Evolutionary conservation across 352 stramenopile genomes (phyloP).

Genomic region (Pythium folliculosum): DNA sequence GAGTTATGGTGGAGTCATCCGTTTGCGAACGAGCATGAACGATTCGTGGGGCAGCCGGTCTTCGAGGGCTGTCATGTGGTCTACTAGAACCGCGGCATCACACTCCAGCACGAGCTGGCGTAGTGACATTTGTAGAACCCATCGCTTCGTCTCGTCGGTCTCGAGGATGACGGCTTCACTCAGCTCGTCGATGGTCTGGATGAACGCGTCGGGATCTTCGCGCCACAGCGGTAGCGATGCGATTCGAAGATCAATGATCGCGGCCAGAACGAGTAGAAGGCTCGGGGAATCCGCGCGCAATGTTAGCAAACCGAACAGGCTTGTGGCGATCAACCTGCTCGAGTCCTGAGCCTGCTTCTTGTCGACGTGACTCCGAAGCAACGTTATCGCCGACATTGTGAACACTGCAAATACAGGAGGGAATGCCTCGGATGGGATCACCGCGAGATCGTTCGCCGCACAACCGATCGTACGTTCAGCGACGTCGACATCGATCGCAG

Average conservation of each 20-base stretch:
- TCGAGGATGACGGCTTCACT: constrained; percentile 32
- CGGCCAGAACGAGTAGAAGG: constrained; percentile 30
- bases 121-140: constrained; percentile 35
- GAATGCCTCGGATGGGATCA: constrained; percentile 11
- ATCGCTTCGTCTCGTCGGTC: constrained; percentile 29
- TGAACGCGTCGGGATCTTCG: constrained; percentile 24
- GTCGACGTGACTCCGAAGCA: no score
- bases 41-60: constrained; percentile 6
- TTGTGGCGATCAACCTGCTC: constrained; percentile 1
- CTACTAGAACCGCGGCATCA: constrained; percentile 27
- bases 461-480: not conserved
- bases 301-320: constrained; percentile 34
- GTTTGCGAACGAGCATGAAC: not conserved
- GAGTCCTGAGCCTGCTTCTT: not conserved
- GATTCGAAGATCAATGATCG: constrained; percentile 29
- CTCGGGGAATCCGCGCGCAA: constrained; percentile 31
- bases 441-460: constrained; percentile 1
- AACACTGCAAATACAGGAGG: constrained; percentile 2
- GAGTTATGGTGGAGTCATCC: not conserved
- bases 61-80: not conserved
- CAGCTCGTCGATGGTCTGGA: constrained; percentile 28
- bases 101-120: constrained; percentile 56
- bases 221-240: constrained; percentile 26
- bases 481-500: not conserved
- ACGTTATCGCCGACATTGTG: not conserved